Conservation (phyloP, 2,329 filamentous ascomycete species). For the Leptographium flavum region DNA sequence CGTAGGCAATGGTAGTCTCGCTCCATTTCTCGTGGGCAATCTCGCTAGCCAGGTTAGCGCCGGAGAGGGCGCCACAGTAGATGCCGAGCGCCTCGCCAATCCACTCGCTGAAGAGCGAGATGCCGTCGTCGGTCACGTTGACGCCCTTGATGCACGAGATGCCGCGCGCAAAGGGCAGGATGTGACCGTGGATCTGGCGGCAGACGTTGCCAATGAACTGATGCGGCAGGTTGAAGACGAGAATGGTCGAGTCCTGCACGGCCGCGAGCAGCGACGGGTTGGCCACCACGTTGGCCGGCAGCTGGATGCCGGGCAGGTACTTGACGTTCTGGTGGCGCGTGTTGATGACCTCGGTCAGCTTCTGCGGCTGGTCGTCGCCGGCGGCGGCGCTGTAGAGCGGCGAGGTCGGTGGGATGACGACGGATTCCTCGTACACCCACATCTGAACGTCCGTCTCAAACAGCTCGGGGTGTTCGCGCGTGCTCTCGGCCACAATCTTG, state of each 20-base stretch:
- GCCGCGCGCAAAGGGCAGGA: slow-evolving; percentile 80
- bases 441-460: slow-evolving; percentile 90
- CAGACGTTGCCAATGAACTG: slow-evolving; percentile 88
- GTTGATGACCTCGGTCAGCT: slow-evolving; percentile 88
- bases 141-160: slow-evolving; percentile 98
- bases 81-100: slow-evolving; percentile 86
- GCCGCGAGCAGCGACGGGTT: slow-evolving; percentile 70
- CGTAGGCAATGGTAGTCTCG: slow-evolving; percentile 93
- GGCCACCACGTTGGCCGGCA: slow-evolving; percentile 72
- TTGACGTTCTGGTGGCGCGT: slow-evolving; percentile 90
- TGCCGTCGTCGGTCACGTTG: slow-evolving; percentile 72
- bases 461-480: slow-evolving; percentile 57
- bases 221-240: slow-evolving; percentile 93
- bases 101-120: slow-evolving; percentile 85
- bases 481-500: slow-evolving; percentile 93
- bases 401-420: slow-evolving; percentile 57
- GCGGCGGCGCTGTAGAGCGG: slow-evolving; percentile 54
- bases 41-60: slow-evolving; percentile 91
- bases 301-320: slow-evolving; percentile 77
- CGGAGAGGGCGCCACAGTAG: slow-evolving; percentile 90
- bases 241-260: slow-evolving; percentile 70
- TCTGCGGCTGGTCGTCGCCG: slow-evolving; percentile 55
- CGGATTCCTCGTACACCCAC: slow-evolving; percentile 97
- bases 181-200: slow-evolving; percentile 71
- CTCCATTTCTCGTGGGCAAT: slow-evolving; percentile 89